Base-by-base conservation (phyloP, 129 eudicot species). In the Logfia minima region DNA sequence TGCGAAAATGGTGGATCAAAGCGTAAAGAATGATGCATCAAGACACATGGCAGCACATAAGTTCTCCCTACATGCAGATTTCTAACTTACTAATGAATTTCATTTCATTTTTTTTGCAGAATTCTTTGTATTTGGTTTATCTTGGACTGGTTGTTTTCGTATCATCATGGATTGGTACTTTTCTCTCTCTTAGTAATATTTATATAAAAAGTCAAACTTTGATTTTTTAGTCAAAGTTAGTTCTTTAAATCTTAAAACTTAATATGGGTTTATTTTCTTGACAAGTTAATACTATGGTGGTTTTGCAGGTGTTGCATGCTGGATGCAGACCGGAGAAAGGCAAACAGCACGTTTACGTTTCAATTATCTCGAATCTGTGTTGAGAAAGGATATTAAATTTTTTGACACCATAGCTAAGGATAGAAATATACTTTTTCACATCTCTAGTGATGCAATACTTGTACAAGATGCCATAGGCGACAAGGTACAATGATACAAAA, bases 381-480 rank as follows among this genome's bases (percentile, higher is more conserved):
- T 89, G 74, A 87, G 79, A 78, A 87, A 89, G 75, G 87, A 89
- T 63, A 89, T 92, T 64, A 70, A 63, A 4, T 92, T 87, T 79
- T 92, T 92, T 32, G 97, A 92, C 87, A 92, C 85, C 3, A 80
- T 82, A 84, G 96, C 92, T 37, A 87, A 82, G 39, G 89, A 80
- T 51, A 77, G 62, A 82, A 87, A 87, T 63, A 53, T 92, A 75
- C 80, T 85, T 39, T 85, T 75, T 58, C 92, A 87, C 85, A 89
- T 92, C 26, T 92, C 97, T 22, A 89, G 91, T 79, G 98, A 92
- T 66, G 91, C 91, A 60, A 84, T 89, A 60, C 80, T 92, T 14
- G 93, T 92, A 64, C 98, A 92, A 83, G 96, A 92, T 84, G 92
- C 96, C 37, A 86, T 92, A 29, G 98, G 98, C 10, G 98, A 92